Conservation (phyloP, 306 rosid genomes). For the Rosa chinensis region DNA sequence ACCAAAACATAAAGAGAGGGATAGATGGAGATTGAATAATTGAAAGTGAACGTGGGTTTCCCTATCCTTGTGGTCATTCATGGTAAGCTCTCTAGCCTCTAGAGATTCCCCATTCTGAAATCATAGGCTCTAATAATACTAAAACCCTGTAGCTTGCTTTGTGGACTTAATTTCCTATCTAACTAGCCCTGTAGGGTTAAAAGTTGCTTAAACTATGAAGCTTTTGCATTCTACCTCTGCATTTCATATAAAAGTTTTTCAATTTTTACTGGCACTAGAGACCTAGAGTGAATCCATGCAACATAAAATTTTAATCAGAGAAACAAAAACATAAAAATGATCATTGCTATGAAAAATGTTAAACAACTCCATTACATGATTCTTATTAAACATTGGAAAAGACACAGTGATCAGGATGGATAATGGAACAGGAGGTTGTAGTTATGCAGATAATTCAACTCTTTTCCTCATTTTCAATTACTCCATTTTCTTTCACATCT, state of each 20-base stretch:
- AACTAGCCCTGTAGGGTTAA: not conserved
- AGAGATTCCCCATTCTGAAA: not conserved
- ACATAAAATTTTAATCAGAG: not conserved
- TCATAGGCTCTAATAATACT: not conserved
- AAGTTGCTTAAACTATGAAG: not conserved
- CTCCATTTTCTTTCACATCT: not conserved
- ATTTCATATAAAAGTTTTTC: not conserved
- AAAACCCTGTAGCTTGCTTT: not conserved
- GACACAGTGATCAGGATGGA: not conserved
- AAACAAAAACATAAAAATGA: not conserved
- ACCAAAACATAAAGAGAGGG: not conserved
- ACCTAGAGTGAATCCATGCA: not conserved
- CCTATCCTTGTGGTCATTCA: not conserved
- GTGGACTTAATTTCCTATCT: not conserved
- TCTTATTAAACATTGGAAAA: not conserved
- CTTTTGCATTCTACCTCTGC: not conserved
- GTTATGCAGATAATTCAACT: not conserved
- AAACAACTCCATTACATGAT: not conserved
- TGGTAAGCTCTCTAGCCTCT: not conserved
- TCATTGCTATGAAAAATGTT: not conserved
- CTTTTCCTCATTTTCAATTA: not conserved
- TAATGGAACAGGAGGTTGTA: not conserved
- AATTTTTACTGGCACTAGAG: not conserved
- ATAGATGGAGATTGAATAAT: not conserved
- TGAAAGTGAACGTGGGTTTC: not conserved